Evolutionary conservation across 2,329 filamentous ascomycete species (phyloP).

Genomic region (Diaporthe velutina): DNA sequence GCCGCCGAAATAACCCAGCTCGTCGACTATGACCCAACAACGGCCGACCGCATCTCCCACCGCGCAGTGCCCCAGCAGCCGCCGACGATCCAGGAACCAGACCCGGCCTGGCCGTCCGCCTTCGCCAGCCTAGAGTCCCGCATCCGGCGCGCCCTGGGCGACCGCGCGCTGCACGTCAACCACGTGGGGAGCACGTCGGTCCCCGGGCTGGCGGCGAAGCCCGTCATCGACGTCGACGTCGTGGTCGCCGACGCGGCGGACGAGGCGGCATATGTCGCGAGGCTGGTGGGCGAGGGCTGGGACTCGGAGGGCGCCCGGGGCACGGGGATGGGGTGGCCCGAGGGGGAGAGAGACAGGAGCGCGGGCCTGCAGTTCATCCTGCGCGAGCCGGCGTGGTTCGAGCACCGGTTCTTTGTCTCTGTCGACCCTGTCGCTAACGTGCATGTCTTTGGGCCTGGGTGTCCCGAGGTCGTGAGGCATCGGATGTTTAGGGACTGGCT

Average conservation of each 20-base stretch:
- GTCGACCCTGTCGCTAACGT: constrained; percentile 6
- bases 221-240: constrained; percentile 34
- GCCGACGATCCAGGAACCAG: not conserved
- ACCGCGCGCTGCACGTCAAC: not conserved
- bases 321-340: constrained; percentile 10
- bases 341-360: not conserved
- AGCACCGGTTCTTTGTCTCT: constrained; percentile 27
- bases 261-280: constrained; percentile 23
- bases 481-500: constrained; percentile 32
- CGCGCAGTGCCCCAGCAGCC: not conserved
- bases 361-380: constrained; percentile 25
- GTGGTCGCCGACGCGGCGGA: constrained; percentile 30
- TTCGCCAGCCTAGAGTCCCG: not conserved
- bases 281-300: constrained; percentile 30
- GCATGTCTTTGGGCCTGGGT: constrained; percentile 31
- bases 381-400: constrained; percentile 16
- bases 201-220: constrained; percentile 15
- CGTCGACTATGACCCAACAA: not conserved
- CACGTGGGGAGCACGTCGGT: constrained; percentile 33
- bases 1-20: not conserved
- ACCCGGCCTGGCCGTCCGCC: not conserved
- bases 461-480: constrained; percentile 26
- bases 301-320: not conserved
- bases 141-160: constrained; percentile 19
- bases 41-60: not conserved